Evolutionary conservation across 768 basidiomycete species (phyloP).

Genomic region (Obba rivulosa): DNA sequence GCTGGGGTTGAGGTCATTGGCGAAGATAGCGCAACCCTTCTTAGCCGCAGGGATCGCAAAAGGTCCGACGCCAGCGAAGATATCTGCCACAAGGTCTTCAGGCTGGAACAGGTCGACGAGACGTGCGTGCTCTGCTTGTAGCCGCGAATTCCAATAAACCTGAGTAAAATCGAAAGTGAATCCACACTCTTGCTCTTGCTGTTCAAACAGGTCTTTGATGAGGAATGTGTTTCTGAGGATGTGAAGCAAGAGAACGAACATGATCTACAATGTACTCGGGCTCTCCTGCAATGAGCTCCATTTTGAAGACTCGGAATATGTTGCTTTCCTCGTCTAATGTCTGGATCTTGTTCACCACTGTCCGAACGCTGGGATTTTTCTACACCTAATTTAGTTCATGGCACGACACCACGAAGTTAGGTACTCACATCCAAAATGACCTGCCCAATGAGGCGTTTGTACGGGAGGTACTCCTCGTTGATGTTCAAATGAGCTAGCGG

Average conservation of each 20-base stretch:
- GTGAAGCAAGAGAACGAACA: constrained; percentile 40
- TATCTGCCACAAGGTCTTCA: constrained; percentile 83
- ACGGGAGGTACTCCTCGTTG: constrained; percentile 85
- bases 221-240: not conserved
- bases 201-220: not conserved
- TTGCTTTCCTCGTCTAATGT: constrained; percentile 53
- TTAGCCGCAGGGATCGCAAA: constrained; percentile 92
- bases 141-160: constrained; percentile 98
- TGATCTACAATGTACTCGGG: constrained; percentile 82
- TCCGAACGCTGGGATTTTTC: constrained; percentile 80
- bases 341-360: constrained; percentile 88
- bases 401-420: no score
- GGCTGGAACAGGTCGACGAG: constrained; percentile 70
- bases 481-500: constrained; percentile 84
- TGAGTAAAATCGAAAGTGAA: constrained; percentile 93
- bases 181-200: constrained; percentile 82
- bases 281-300: constrained; percentile 95
- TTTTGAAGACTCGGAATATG: constrained; percentile 88
- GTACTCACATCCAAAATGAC: constrained; percentile 82
- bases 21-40: constrained; percentile 84
- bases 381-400: no score
- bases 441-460: constrained; percentile 86
- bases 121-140: constrained; percentile 87
- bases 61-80: constrained; percentile 96
- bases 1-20: constrained; percentile 92